These are phyloP conservation scores for Kwoniella bestiolae DNA, from an alignment of 768 basidiomycete species.

Conservation along the genomic window DNA sequence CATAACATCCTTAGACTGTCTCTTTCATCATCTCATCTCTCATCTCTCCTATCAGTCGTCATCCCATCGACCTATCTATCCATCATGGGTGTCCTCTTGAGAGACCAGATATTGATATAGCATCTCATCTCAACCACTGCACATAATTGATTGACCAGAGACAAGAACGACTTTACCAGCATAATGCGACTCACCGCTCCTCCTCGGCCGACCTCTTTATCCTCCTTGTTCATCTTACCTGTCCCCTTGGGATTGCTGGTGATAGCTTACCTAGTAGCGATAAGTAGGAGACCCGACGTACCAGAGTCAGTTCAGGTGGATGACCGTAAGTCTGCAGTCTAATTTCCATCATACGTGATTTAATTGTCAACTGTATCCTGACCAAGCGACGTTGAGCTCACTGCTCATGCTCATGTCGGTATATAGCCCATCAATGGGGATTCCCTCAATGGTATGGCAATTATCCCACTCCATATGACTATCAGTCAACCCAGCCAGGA, in stretches of 20 bases:
- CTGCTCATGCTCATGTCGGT: not conserved
- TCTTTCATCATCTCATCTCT: too few species aligned
- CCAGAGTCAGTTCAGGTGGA: conserved; percentile 18
- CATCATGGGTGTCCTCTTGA: too few species aligned
- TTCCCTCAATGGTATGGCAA: conserved; percentile 26
- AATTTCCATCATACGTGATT: too few species aligned
- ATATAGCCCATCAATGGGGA: conserved; percentile 21
- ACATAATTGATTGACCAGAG: too few species aligned
- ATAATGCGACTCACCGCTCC: conserved; percentile 25
- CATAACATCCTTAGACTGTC: too few species aligned
- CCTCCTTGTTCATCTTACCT: conserved; percentile 15
- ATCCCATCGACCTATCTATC: too few species aligned
- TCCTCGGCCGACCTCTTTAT: conserved; percentile 11
- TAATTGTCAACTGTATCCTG: not conserved
- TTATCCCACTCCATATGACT: conserved; percentile 11
- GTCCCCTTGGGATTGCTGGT: conserved; percentile 4
- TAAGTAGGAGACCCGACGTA: conserved; percentile 15
- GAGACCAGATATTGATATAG: too few species aligned
- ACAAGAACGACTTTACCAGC: too few species aligned
- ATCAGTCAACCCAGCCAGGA: not conserved
- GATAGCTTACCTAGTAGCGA: conserved; percentile 7
- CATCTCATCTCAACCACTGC: not conserved
- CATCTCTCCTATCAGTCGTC: too few species aligned
- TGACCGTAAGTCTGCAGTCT: conserved; percentile 15
- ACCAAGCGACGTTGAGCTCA: not conserved